Evolutionary conservation across 2,329 filamentous ascomycete species (phyloP), one percentile per base, ranked within the genome.

Genomic region (Fusarium dlaminii): DNA sequence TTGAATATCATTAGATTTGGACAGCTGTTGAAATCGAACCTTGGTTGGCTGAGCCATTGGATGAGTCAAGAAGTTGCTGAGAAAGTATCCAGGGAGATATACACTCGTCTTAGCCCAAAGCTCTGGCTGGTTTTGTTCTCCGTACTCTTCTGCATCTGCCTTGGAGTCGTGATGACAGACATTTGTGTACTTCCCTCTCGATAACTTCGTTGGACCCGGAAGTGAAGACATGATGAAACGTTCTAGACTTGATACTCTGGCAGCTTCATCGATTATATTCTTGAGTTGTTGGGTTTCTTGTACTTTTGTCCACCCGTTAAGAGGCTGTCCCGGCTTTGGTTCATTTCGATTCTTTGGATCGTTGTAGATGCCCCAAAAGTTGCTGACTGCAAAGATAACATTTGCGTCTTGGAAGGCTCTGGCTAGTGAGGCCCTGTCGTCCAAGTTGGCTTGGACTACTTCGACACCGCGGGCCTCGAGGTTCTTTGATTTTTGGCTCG

Each of bases 41-140:
- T 43, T 65, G 24, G 48, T 48, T 11, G 63, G 60, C 17, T 65
- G 40, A 20, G 63, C 42, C 63, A 66, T 66, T 46, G 59, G 59
- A 46, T 66, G 48, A 13, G 14, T 34, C 20, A 66, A 27, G 48
- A 66, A 57, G 24, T 66, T 66, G 9, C 13, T 42, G 34, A 56
- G 36, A 32, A 66, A 66, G 20, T 64, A 56, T 11, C 48, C 48
- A 22, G 59, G 34, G 32, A 56, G 20, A 29, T 24, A 56, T 22
- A 66, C 40, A 37, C 63, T 66, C 20, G 63, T 56, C 48, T 64
- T 66, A 18, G 29, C 43, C 63, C 63, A 66, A 20, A 66, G 34
- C 29, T 48, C 15, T 29, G 48, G 48, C 13, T 64, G 59, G 13
- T 22, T 15, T 30, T 40, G 34, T 36, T 42, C 34, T 4, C 59